A percentile compares a stretch with the other conserved stretches of the same genome.
Conservation (phyloP, 148 eudicot genomes). For the Nepenthes mirabilis region DNA sequence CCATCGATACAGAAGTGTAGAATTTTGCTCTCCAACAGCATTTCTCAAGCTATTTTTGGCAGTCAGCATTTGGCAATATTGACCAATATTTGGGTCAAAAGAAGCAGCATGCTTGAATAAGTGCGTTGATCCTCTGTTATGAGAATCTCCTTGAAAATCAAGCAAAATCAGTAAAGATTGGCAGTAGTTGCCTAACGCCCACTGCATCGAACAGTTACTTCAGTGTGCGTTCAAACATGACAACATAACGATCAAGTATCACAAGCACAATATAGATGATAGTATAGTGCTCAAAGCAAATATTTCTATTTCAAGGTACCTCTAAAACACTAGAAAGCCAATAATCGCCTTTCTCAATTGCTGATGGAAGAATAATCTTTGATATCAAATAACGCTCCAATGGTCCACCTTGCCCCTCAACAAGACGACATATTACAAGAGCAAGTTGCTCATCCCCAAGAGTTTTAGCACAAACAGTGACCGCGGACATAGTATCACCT, state of each 20-base stretch:
- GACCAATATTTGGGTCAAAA: constrained; percentile 78
- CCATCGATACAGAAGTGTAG: constrained; percentile 60
- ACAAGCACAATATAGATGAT: not conserved
- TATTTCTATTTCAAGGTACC: constrained; percentile 27
- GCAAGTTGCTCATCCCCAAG: constrained; percentile 97
- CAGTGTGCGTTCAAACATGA: constrained; percentile 5
- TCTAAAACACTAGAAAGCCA: constrained; percentile 85
- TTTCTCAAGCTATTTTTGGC: constrained; percentile 62
- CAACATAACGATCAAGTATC: not conserved
- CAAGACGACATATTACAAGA: constrained; percentile 86
- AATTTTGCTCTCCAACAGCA: constrained; percentile 73
- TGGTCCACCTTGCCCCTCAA: constrained; percentile 74
- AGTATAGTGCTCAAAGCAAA: not conserved
- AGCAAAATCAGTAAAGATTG: constrained; percentile 51
- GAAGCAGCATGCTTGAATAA: constrained; percentile 32
- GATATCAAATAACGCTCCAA: constrained; percentile 58
- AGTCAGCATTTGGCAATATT: constrained; percentile 71
- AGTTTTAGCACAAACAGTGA: constrained; percentile 84
- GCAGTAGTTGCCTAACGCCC: constrained; percentile 62
- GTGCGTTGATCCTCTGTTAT: constrained; percentile 18
- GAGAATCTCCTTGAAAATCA: constrained; percentile 33
- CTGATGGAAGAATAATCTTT: constrained; percentile 80
- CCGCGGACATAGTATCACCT: constrained; percentile 81
- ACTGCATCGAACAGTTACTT: constrained; percentile 31
- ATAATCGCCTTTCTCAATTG: constrained; percentile 58